A percentile compares a stretch with the other conserved stretches of the same genome.
Evolutionary conservation across 2,329 filamentous ascomycete genomes (phyloP).

Genomic region (Alternaria sp.): DNA sequence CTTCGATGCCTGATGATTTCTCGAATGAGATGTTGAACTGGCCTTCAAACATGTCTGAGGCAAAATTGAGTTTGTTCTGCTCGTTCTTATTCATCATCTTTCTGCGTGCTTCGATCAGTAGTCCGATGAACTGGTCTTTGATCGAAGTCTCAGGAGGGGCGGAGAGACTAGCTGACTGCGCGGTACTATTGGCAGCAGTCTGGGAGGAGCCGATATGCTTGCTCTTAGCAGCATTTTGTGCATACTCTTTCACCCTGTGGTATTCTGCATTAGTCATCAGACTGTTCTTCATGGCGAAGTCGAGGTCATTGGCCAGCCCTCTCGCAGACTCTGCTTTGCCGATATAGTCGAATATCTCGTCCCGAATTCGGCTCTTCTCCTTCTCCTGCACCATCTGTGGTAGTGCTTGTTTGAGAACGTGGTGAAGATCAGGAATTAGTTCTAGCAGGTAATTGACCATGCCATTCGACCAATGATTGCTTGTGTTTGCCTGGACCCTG

Average conservation of each 20-base stretch:
- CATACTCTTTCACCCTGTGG: background rate
- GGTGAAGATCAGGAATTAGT: background rate
- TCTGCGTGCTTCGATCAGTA: background rate
- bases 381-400: background rate
- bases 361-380: background rate
- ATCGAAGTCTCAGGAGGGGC: background rate
- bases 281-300: background rate
- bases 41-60: background rate
- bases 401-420: background rate
- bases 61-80: background rate
- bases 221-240: background rate
- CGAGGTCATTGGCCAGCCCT: background rate
- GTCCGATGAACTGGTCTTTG: background rate
- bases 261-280: background rate
- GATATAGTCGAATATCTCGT: background rate
- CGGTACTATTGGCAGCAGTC: background rate
- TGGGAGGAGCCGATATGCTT: background rate
- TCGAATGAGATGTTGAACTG: background rate
- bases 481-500: background rate
- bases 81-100: background rate
- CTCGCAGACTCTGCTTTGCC: background rate
- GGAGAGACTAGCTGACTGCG: background rate
- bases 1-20: background rate
- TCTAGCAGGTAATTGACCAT: background rate
- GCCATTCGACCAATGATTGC: background rate